These are phyloP conservation scores for Aspergillus baeticus DNA, from an alignment of 495 filamentous ascomycete species.

Conservation along the genomic window DNA sequence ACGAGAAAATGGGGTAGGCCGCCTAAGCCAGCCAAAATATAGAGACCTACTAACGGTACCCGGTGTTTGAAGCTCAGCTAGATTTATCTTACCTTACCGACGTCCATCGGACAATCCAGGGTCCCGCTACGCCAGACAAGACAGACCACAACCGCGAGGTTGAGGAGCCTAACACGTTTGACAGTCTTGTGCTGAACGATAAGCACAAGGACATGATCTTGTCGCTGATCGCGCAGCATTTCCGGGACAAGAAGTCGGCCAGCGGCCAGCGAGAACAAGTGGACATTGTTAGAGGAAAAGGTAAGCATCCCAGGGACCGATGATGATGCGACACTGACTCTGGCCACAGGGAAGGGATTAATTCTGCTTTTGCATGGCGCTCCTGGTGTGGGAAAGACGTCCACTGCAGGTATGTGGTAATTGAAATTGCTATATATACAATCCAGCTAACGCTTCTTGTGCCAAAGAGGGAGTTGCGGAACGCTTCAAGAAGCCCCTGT, in stretches of 20 bases:
- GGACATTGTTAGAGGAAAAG: too few species aligned
- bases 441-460: too few species aligned
- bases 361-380: conserved; percentile 51
- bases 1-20: conserved; percentile 40
- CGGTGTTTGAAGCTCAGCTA: too few species aligned
- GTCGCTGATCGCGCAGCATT: conserved; percentile 39
- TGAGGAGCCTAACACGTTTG: conserved; percentile 9
- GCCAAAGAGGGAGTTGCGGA: conserved; percentile 29
- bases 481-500: conserved; percentile 27
- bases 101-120: too few species aligned
- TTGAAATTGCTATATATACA: too few species aligned
- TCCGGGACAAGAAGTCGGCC: conserved; percentile 29
- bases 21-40: too few species aligned
- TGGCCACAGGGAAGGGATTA: conserved; percentile 31
- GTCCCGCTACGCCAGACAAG: too few species aligned
- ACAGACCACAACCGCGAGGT: too few species aligned
- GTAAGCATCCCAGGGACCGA: too few species aligned
- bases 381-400: conserved; percentile 51
- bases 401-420: conserved; percentile 34
- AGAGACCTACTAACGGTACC: too few species aligned
- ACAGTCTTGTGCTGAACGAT: conserved; percentile 31
- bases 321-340: background rate
- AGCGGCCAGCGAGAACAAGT: conserved; percentile 17
- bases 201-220: conserved; percentile 33
- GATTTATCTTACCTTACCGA: too few species aligned